A percentile compares a stretch with the other conserved stretches of the same genome.
These are phyloP conservation scores for Podospora pseudoanserina DNA, from an alignment of 495 filamentous ascomycete genomes.

Conservation along the genomic window DNA sequence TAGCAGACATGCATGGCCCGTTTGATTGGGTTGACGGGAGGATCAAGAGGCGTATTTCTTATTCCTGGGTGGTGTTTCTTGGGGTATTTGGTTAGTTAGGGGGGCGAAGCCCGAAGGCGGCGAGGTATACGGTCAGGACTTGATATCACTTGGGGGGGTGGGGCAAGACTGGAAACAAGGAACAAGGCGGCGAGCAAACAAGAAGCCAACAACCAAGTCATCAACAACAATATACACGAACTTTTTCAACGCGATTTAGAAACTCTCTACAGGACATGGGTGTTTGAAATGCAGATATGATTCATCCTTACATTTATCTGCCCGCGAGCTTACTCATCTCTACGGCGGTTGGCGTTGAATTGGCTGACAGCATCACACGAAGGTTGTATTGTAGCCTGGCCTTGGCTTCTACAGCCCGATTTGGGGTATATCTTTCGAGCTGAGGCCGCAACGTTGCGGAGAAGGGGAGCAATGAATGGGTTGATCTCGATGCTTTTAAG, in stretches of 20 bases:
- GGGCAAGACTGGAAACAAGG: neutral
- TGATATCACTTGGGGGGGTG: neutral
- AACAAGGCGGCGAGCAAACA: neutral
- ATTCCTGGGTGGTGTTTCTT: neutral
- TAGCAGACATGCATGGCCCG: neutral
- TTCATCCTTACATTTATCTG: neutral
- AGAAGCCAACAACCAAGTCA: neutral
- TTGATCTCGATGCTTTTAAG: too few species aligned
- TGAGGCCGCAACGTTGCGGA: neutral
- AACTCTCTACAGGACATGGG: neutral
- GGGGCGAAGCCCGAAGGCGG: neutral
- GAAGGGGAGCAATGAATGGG: too few species aligned
- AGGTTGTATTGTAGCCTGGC: neutral
- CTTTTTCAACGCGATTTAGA: neutral
- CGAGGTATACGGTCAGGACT: neutral
- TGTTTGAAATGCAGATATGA: neutral
- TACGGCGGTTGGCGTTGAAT: neutral
- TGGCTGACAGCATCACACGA: neutral
- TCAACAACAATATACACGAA: neutral
- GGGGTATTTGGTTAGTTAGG: neutral
- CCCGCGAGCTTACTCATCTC: neutral
- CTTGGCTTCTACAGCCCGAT: neutral
- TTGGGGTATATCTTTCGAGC: neutral
- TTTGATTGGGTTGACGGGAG: neutral
- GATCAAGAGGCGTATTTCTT: neutral